These are phyloP conservation scores for Lablab purpureus DNA, from an alignment of 306 rosid species.

Conservation along the genomic window DNA sequence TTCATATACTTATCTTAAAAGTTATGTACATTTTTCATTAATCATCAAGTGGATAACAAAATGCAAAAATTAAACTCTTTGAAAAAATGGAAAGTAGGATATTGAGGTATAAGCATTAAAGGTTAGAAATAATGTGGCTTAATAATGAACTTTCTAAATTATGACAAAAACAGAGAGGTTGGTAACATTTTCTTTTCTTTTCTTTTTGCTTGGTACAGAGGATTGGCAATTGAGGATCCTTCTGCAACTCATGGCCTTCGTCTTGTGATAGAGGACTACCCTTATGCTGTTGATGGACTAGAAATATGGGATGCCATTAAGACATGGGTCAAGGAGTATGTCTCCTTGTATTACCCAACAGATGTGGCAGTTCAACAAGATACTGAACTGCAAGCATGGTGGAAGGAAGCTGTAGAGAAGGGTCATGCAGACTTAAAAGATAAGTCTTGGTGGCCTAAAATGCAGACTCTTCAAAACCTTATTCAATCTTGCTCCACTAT, in stretches of 20 bases:
- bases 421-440: conserved; percentile 73
- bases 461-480: conserved; percentile 56
- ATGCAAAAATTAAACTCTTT: background rate
- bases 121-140: background rate
- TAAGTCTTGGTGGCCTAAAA: conserved; percentile 68
- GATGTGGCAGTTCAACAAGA: conserved; percentile 55
- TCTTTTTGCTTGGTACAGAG: conserved; percentile 49
- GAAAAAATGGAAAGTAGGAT: background rate
- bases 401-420: conserved; percentile 67
- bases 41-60: no score
- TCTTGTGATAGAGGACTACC: conserved; percentile 68
- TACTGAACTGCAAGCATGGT: conserved; percentile 69
- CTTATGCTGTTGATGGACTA: conserved; percentile 69
- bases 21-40: no score
- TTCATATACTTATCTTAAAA: background rate
- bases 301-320: conserved; percentile 74
- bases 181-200: background rate
- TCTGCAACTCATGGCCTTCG: conserved; percentile 63
- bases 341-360: conserved; percentile 55
- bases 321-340: conserved; percentile 67
- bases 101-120: background rate
- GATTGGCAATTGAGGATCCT: conserved; percentile 67
- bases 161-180: background rate
- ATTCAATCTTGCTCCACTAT: conserved; percentile 55
- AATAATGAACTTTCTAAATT: background rate